Base-by-base conservation (phyloP, 805 yeast genomes). In the Isabelozyma pseudorhagii region DNA sequence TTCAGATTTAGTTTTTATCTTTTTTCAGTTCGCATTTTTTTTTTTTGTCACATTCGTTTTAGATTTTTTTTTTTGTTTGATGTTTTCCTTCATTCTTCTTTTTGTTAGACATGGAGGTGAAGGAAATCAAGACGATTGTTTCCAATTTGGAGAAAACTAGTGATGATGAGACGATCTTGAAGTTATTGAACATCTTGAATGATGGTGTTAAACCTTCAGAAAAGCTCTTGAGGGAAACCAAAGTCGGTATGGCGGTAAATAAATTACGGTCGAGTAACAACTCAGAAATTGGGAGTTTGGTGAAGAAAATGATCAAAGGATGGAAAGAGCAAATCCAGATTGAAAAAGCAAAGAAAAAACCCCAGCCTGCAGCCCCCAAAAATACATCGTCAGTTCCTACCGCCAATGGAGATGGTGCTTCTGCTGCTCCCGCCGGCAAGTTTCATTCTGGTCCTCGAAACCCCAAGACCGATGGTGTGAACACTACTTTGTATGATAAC, bases 171-270 rank as follows among this genome's bases (percentile, higher is more conserved):
- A 79, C 86, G 3, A 80, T 88, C 27, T 61, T 87, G 48, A 87
- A 85, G 62, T 79, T 92, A 14, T 71, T 93, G 55, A 79, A 75
- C 41, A 74, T 79, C 21, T 72, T 93, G 52, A 83, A 86, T 56
- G 81, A 78, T 49, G 89, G 88, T 10, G 88, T 90, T 46, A 74
- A 76, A 57, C 97, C 98, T 8, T 84, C 96, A 1, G 98, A 93
- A 63, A 81, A 84, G 63, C 74, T 93, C 36, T 75, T 93, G 46
- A 80, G 97, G 60, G 96, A 93, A 61, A 94, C 99, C 8, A 91
- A 90, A 67, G 93, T 94, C n/a, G 99, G 99, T 55, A 93, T 94
- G 14, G 93, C 92, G 8, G 97, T 94, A 40, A 94, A 94, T 72
- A 91, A 89, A 68, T 82, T 87, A 60, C 82, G 96, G 55, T 71